Conservation (phyloP, 1,139 yeast genomes). For the Blastobotrys indianensis region DNA sequence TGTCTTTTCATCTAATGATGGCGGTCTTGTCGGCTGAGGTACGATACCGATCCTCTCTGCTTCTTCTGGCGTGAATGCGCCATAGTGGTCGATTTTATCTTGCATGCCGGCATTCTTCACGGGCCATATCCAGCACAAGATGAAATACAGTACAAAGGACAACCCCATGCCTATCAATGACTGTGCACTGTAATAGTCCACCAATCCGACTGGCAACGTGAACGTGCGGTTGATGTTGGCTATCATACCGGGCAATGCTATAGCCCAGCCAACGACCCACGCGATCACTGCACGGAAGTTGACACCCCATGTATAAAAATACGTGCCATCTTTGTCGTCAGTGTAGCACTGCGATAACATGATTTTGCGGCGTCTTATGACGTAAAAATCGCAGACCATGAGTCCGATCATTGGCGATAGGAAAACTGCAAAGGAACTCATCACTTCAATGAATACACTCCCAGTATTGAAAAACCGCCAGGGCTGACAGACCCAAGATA, state of each 20-base stretch:
- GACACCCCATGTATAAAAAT: constrained; percentile 38
- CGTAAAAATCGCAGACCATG: constrained; percentile 40
- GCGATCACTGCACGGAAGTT: constrained; percentile 42
- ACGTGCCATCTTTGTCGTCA: constrained; percentile 36
- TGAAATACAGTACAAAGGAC: constrained; percentile 37
- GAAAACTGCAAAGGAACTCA: constrained; percentile 42
- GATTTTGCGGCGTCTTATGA: constrained; percentile 33
- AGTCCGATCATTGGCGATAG: constrained; percentile 42
- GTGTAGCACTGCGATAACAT: constrained; percentile 37
- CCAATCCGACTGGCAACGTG: constrained; percentile 31
- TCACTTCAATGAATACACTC: constrained; percentile 39
- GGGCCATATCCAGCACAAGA: constrained; percentile 36
- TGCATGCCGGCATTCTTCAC: constrained; percentile 29
- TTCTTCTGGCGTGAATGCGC: constrained; percentile 9
- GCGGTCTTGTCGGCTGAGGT: too few relatives aligned
- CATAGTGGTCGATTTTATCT: constrained; percentile 38
- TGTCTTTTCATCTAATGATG: too few relatives aligned
- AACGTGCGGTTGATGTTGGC: constrained; percentile 33
- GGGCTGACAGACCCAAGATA: constrained; percentile 39
- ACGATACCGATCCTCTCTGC: constrained; percentile 4
- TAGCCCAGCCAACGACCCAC: constrained; percentile 38
- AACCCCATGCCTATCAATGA: constrained; percentile 39
- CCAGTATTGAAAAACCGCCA: constrained; percentile 45
- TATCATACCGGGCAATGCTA: constrained; percentile 42
- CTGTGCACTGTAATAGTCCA: constrained; percentile 39